Conservation (phyloP, 805 yeast genomes). For the Naumovozyma castellii region DNA sequence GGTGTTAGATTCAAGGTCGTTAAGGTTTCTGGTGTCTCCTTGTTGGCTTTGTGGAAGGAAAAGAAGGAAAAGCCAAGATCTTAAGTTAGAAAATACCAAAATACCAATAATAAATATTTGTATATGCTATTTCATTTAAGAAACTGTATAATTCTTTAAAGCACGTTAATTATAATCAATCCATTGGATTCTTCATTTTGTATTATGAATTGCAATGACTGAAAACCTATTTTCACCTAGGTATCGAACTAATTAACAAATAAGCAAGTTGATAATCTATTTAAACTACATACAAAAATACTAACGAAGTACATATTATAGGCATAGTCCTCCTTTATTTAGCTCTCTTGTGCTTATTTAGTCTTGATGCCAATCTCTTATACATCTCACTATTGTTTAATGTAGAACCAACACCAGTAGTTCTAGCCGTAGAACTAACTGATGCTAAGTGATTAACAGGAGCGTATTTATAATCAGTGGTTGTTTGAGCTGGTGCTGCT, state of each 20-base stretch:
- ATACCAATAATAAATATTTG: background rate
- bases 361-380: slow-evolving; percentile 53
- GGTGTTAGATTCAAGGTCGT: slow-evolving; percentile 99
- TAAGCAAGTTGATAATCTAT: too few relatives aligned
- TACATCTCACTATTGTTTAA: slow-evolving; percentile 66
- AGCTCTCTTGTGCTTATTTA: slow-evolving; percentile 23
- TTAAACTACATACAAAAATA: too few relatives aligned
- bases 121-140: slow-evolving; percentile 4
- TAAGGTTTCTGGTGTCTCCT: slow-evolving; percentile 99
- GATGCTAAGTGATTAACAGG: slow-evolving; percentile 58
- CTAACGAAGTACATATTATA: too few relatives aligned
- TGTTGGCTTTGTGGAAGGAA: slow-evolving; percentile 99
- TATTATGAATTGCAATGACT: too few relatives aligned
- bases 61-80: slow-evolving; percentile 99
- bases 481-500: slow-evolving; percentile 87
- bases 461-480: slow-evolving; percentile 82
- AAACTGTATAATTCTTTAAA: slow-evolving; percentile 8
- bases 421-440: slow-evolving; percentile 30
- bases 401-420: slow-evolving; percentile 43
- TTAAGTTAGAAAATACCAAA: slow-evolving; percentile 35
- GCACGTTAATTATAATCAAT: background rate
- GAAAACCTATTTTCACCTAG: too few relatives aligned
- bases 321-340: background rate
- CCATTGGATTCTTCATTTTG: too few relatives aligned
- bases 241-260: too few relatives aligned